Evolutionary conservation across 2,329 filamentous ascomycete genomes (phyloP).

Genomic region (Sclerotiophoma versabilis): DNA sequence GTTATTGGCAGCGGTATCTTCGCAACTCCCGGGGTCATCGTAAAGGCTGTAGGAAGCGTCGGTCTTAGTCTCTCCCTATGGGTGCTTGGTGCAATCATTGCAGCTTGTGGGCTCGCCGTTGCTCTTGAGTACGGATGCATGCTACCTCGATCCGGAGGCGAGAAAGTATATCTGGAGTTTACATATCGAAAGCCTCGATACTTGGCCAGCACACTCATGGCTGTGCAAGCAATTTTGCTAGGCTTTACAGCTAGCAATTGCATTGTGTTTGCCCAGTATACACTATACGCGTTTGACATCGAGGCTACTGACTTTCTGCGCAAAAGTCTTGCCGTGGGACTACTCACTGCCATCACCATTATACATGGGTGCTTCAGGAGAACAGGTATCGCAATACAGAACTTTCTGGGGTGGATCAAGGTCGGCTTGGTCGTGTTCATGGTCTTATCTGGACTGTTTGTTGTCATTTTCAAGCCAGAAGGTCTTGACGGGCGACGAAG

Average conservation of each 20-base stretch:
- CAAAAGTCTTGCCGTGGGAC: slow-evolving; percentile 58
- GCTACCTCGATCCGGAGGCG: slow-evolving; percentile 71
- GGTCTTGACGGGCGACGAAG: slow-evolving; percentile 24
- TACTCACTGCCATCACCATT: slow-evolving; percentile 49
- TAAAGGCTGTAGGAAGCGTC: slow-evolving; percentile 70
- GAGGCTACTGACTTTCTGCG: slow-evolving; percentile 60
- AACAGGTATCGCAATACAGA: slow-evolving; percentile 49
- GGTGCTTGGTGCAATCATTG: slow-evolving; percentile 67
- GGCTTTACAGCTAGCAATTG: slow-evolving; percentile 75
- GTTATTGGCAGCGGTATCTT: slow-evolving; percentile 77
- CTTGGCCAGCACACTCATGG: slow-evolving; percentile 69
- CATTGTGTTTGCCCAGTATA: slow-evolving; percentile 72
- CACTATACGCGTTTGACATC: slow-evolving; percentile 64
- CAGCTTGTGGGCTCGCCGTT: slow-evolving; percentile 67
- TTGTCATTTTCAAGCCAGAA: slow-evolving; percentile 39
- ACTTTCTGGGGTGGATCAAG: slow-evolving; percentile 52
- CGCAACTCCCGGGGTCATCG: slow-evolving; percentile 72
- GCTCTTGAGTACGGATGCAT: slow-evolving; percentile 74
- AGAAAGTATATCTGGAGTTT: slow-evolving; percentile 75
- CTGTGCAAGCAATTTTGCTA: slow-evolving; percentile 68
- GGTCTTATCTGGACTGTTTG: slow-evolving; percentile 47
- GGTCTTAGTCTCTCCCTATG: slow-evolving; percentile 69
- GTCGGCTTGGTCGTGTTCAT: slow-evolving; percentile 49
- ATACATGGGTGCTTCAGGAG: slow-evolving; percentile 49
- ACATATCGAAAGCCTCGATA: slow-evolving; percentile 69